These are phyloP conservation scores for Flaveria floridana DNA, from an alignment of 140 eudicot genomes.

Conservation along the genomic window DNA sequence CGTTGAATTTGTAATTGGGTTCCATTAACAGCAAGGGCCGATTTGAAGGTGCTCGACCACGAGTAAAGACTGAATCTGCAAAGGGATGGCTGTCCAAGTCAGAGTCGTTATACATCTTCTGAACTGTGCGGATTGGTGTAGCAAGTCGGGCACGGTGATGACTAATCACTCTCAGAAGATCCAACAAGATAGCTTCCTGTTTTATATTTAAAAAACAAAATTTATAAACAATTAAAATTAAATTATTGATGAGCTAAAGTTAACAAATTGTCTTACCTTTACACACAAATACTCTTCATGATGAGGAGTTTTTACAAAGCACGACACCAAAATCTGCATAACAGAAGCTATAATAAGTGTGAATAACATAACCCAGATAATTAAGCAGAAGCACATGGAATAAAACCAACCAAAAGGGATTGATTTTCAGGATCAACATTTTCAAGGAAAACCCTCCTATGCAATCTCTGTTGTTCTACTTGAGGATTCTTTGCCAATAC, in stretches of 20 bases:
- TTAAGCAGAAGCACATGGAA: conserved; percentile 3
- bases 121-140: conserved; percentile 91
- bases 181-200: conserved; percentile 87
- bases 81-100: conserved; percentile 69
- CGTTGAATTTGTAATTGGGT: conserved; percentile 69
- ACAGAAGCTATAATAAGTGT: conserved; percentile 4
- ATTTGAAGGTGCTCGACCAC: conserved; percentile 49
- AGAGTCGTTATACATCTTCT: conserved; percentile 62
- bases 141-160: conserved; percentile 94
- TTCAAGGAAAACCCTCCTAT: conserved; percentile 89
- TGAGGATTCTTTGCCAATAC: conserved; percentile 95
- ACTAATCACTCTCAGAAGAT: conserved; percentile 78
- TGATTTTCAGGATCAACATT: conserved; percentile 84
- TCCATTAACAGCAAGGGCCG: conserved; percentile 69
- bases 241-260: not conserved
- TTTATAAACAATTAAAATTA: not conserved
- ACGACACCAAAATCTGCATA: conserved; percentile 74
- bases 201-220: not conserved
- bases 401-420: conserved; percentile 66
- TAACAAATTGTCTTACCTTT: conserved; percentile 51
- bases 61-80: conserved; percentile 61
- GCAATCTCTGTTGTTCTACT: conserved; percentile 93
- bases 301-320: conserved; percentile 95
- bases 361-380: not conserved
- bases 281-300: conserved; percentile 87